Conservation (phyloP, 345 rosid species). For the Hevea brasiliensis region DNA sequence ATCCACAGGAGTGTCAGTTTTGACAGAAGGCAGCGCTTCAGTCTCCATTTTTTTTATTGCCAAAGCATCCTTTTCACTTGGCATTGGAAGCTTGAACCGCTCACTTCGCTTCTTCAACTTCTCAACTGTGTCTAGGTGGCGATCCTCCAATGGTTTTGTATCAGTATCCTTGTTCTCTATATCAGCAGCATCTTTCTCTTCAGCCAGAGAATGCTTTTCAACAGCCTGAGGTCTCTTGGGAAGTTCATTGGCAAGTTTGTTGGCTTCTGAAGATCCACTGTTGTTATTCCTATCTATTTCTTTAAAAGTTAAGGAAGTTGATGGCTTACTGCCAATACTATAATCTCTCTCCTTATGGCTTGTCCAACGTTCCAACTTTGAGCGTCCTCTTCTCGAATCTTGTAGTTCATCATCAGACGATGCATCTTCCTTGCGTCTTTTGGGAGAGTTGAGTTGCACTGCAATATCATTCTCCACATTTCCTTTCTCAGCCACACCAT, state of each 20-base stretch:
- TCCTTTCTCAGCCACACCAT: constrained; percentile 45
- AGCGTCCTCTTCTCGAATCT: constrained; percentile 78
- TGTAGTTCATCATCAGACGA: constrained; percentile 78
- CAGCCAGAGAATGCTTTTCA: constrained; percentile 42
- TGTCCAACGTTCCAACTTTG: constrained; percentile 91
- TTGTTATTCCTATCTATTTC: constrained; percentile 49
- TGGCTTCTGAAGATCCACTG: constrained; percentile 41
- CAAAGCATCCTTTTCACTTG: constrained; percentile 61
- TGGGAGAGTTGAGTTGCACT: constrained; percentile 49
- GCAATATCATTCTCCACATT: constrained; percentile 30
- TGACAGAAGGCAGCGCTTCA: constrained; percentile 51
- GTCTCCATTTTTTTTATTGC: constrained; percentile 63
- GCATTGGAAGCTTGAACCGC: constrained; percentile 95
- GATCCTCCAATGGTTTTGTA: constrained; percentile 57
- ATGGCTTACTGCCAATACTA: constrained; percentile 49
- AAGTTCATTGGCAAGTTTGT: constrained; percentile 34
- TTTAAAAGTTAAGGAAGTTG: constrained; percentile 62
- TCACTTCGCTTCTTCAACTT: constrained; percentile 98
- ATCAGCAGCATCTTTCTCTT: constrained; percentile 46
- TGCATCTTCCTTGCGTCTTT: constrained; percentile 57
- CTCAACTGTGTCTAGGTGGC: constrained; percentile 86
- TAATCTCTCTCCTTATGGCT: constrained; percentile 90
- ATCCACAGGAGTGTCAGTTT: constrained; percentile 54
- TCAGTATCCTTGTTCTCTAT: constrained; percentile 58
- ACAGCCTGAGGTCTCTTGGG: constrained; percentile 22